These are phyloP conservation scores for Crocinoboletus sp. DNA, from an alignment of 1,284 basidiomycete genomes.

Conservation along the genomic window DNA sequence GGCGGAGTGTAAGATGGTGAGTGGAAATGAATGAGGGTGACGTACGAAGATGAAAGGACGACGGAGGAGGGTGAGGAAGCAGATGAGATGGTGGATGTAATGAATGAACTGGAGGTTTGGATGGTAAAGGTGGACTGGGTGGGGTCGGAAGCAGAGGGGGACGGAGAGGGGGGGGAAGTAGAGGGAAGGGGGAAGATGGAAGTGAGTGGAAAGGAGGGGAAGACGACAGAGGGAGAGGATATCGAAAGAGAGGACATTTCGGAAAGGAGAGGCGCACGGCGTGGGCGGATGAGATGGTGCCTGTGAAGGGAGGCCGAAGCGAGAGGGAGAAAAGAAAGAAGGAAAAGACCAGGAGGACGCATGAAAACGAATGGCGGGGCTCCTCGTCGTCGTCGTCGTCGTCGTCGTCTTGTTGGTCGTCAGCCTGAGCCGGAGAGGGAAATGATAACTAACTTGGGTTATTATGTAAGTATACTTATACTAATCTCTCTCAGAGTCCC, in stretches of 20 bases:
- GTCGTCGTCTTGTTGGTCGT: too few species aligned
- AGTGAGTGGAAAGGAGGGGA: background rate
- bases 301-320: background rate
- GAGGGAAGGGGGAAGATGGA: background rate
- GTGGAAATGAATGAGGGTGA: background rate
- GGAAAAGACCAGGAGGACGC: background rate
- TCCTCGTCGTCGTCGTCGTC: too few species aligned
- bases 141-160: background rate
- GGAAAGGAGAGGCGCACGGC: background rate
- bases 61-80: background rate
- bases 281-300: background rate
- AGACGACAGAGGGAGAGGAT: background rate
- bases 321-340: background rate
- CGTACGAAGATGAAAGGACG: slow-evolving; percentile 2
- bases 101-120: fast-evolving
- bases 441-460: too few species aligned
- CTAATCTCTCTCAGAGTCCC: background rate
- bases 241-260: background rate
- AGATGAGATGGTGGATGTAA: background rate
- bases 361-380: too few species aligned
- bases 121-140: background rate
- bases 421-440: too few species aligned
- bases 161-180: background rate
- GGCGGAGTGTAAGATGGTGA: background rate
- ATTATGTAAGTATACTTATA: slow-evolving; percentile 13